Evolutionary conservation across 345 rosid species (phyloP).

Genomic region (Populus euphratica): DNA sequence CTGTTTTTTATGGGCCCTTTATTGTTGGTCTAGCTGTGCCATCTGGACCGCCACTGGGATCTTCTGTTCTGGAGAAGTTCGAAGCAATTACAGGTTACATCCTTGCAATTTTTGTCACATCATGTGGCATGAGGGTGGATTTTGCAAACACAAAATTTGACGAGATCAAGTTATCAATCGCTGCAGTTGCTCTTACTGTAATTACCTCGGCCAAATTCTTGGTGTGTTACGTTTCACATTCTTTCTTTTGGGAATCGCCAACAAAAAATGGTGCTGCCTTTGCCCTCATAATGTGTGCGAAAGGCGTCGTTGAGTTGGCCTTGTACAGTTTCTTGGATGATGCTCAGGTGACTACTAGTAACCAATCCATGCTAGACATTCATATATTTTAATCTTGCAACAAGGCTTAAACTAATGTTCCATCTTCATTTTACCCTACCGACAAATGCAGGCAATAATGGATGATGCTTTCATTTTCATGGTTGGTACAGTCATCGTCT

Average conservation of each 20-base stretch:
- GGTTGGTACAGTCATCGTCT: background rate
- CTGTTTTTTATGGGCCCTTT: constrained; percentile 6
- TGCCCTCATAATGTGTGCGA: constrained; percentile 6
- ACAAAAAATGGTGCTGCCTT: background rate
- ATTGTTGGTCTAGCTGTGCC: constrained; percentile 25
- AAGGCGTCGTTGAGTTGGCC: constrained; percentile 1
- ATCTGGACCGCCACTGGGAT: constrained; percentile 22
- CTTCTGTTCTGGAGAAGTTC: constrained; percentile 17
- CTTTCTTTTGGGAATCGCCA: background rate
- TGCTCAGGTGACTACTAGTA: background rate
- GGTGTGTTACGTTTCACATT: background rate
- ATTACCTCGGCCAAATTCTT: background rate
- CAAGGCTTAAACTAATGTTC: too few relatives aligned
- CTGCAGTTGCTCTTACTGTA: too few relatives aligned
- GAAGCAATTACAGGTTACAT: constrained; percentile 13
- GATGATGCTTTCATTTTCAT: background rate
- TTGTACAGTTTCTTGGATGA: background rate
- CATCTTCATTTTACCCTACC: background rate
- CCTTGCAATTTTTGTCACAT: constrained; percentile 21
- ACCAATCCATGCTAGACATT: too few relatives aligned
- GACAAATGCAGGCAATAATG: background rate
- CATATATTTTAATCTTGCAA: too few relatives aligned
- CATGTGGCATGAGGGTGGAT: constrained; percentile 19
- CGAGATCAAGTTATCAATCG: background rate
- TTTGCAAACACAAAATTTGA: too few relatives aligned